Evolutionary conservation across 345 rosid species (phyloP).

Genomic region (Odontarrhena argentea): DNA sequence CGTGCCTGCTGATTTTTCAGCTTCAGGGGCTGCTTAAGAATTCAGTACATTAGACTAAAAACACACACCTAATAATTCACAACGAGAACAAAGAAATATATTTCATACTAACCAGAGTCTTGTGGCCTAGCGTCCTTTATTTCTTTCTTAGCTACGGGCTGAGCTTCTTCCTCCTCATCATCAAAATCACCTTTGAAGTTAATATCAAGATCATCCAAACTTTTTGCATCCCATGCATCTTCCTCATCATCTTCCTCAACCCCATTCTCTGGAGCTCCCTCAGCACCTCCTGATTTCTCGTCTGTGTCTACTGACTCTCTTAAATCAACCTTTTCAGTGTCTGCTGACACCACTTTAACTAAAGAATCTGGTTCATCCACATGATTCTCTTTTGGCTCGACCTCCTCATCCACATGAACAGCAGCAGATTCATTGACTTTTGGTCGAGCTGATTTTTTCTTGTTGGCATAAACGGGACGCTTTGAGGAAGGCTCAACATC

Average conservation of each 20-base stretch:
- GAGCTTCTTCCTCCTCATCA: slow-evolving; percentile 80
- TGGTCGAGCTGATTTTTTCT: slow-evolving; percentile 69
- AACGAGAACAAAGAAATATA: slow-evolving; percentile 5
- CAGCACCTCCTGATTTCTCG: slow-evolving; percentile 53
- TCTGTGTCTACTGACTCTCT: slow-evolving; percentile 45
- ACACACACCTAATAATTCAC: not conserved
- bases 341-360: slow-evolving; percentile 48
- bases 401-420: slow-evolving; percentile 50
- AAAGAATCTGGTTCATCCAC: slow-evolving; percentile 44
- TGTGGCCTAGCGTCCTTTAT: slow-evolving; percentile 42
- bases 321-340: slow-evolving; percentile 53
- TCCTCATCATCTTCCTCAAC: slow-evolving; percentile 77
- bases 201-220: slow-evolving; percentile 89
- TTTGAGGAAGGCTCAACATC: slow-evolving; percentile 55
- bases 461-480: slow-evolving; percentile 77
- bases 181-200: slow-evolving; percentile 80
- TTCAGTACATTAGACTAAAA: slow-evolving; percentile 13
- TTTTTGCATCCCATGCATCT: slow-evolving; percentile 95
- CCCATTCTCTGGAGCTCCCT: slow-evolving; percentile 55
- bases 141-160: slow-evolving; percentile 60
- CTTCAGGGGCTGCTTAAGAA: slow-evolving; percentile 32
- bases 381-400: slow-evolving; percentile 49
- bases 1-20: slow-evolving; percentile 39
- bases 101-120: slow-evolving; percentile 47
- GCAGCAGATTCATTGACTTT: slow-evolving; percentile 59